Conservation (phyloP, 495 filamentous ascomycete species). For the Melanomma pulvis-pyrius region DNA sequence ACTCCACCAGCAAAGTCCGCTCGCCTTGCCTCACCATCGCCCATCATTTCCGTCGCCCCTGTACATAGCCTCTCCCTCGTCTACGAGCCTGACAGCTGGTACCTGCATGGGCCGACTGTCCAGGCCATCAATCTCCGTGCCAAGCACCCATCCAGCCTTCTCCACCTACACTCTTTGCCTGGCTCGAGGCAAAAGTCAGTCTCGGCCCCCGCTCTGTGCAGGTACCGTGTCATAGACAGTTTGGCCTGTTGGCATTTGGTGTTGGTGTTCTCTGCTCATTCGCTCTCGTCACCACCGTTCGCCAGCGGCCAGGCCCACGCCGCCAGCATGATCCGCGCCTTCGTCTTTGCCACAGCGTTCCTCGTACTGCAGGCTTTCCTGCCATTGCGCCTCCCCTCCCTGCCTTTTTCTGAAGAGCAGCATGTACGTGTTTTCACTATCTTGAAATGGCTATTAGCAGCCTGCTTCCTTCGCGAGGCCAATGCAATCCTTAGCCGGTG, state of each 20-base stretch:
- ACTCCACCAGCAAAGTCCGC: conserved; percentile 9
- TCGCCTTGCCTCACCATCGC: background rate
- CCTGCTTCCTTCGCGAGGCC: conserved; percentile 46
- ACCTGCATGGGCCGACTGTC: conserved; percentile 5
- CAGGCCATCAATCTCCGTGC: conserved; percentile 9
- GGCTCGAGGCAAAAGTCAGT: background rate
- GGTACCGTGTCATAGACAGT: background rate
- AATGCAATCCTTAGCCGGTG: conserved; percentile 50
- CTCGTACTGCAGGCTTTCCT: background rate
- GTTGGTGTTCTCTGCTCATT: background rate
- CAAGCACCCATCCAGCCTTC: background rate
- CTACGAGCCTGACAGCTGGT: background rate
- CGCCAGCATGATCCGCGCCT: background rate
- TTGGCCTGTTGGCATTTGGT: background rate
- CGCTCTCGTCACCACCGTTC: background rate
- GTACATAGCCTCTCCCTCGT: background rate
- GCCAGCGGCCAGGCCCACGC: background rate
- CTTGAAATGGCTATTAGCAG: conserved; percentile 23
- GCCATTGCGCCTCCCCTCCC: background rate
- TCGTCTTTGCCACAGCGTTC: conserved; percentile 1
- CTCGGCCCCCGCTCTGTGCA: background rate
- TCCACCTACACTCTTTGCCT: background rate
- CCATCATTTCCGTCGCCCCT: conserved; percentile 1
- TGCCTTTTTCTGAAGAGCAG: conserved; percentile 20
- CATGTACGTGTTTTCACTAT: conserved; percentile 33